Evolutionary conservation across 1,284 basidiomycete genomes (phyloP).

Genomic region (Ceratobasidium sp.): DNA sequence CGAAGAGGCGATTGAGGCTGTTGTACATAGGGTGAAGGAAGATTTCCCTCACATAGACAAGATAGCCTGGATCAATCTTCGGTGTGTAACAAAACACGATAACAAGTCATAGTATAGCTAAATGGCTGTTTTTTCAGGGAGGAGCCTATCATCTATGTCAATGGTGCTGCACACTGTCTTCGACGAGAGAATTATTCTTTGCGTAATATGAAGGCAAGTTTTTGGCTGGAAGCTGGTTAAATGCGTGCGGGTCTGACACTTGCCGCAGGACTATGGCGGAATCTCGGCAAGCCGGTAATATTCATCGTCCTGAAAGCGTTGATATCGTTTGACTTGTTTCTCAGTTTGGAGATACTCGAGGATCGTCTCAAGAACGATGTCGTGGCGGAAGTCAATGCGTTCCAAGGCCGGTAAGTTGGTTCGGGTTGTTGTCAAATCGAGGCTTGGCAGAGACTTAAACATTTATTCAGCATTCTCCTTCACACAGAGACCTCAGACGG

Average conservation of each 20-base stretch:
- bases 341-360: slow-evolving; percentile 80
- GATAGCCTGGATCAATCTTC: slow-evolving; percentile 90
- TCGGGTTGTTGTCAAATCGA: background rate
- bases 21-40: slow-evolving; percentile 72
- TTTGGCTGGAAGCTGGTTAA: background rate
- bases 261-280: slow-evolving; percentile 79
- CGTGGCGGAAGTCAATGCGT: slow-evolving; percentile 50
- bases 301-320: background rate
- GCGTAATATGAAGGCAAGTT: slow-evolving; percentile 80
- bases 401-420: slow-evolving; percentile 40
- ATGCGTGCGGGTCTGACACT: slow-evolving; percentile 19
- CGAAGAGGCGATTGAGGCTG: slow-evolving; percentile 85
- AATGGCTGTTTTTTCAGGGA: slow-evolving; percentile 44
- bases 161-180: slow-evolving; percentile 80
- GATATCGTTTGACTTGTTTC: background rate
- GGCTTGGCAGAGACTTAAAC: background rate
- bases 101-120: background rate
- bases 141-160: slow-evolving; percentile 95
- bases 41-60: slow-evolving; percentile 67
- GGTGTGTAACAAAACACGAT: slow-evolving; percentile 58
- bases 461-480: slow-evolving; percentile 72
- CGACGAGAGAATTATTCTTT: slow-evolving; percentile 80
- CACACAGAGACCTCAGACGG: slow-evolving; percentile 92
- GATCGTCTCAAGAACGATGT: slow-evolving; percentile 93
- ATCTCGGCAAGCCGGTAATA: slow-evolving; percentile 77